Base-by-base conservation (phyloP, 116 monocot species). In the Papilionanthe hybrid region DNA sequence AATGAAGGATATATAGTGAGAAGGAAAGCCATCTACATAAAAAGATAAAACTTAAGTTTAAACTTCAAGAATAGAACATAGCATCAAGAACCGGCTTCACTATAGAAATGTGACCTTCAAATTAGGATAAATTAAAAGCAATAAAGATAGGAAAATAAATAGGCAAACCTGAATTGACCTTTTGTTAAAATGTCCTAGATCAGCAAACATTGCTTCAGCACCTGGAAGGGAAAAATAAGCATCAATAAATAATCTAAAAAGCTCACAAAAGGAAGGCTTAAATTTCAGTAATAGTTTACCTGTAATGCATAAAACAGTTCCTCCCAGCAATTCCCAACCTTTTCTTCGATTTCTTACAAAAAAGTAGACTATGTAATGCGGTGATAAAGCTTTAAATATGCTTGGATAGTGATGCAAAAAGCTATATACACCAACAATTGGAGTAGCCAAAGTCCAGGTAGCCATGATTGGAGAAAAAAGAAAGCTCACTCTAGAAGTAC, bases 401-500 rank as follows among this genome's bases (percentile, higher is more conserved):
- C 84, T 56, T 10, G 93, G 89, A 30, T 93, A 89, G 55, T 93
- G 84, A 78, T 45, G 86, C 45, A 88, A 27, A 29, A 93, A 80
- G 67, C 89, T 89, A 42, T 89, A 91, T 72, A 93, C 53, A 44
- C 93, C 93, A 18, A 94, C 84, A 8, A 92, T 85, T 32, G 94
- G 92, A 41, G 94, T 94, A 53, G 88, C 83, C 78, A 94, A 82
- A 57, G 92, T 92, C 94, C 94, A 94, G 7, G 84, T 65, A 77
- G 82, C 94, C 94, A 94, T 94, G 75, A 94, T 92, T 5, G 94
- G 94, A 1, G 94, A 92, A 81, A 94, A 94, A 55, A 90, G 84
- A 77, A 94, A 92, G 79, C 94, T 94, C 27, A 94, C 92, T 53
- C 79, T 79, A 0, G 90, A 88, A 71, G 94, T 92, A 1, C 94